Evolutionary conservation across 371 early-diverging fungal genomes (phyloP), one percentile per base, ranked within the genome.

Genomic region (Lichtheimia corymbifera): DNA sequence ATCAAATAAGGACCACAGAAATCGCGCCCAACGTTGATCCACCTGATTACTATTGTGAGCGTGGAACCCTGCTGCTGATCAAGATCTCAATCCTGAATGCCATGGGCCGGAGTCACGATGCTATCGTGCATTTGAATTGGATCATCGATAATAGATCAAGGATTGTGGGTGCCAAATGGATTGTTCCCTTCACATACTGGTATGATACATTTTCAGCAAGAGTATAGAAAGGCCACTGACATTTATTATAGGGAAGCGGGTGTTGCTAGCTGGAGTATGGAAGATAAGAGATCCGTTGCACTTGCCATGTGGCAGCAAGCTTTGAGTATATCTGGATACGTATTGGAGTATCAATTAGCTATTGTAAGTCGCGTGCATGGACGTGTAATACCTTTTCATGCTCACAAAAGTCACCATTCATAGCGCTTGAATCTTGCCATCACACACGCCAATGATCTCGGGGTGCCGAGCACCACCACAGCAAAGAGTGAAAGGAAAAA

Each of bases 111-210:
- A 65, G 53, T 40, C 62, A 62, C 9, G 82, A 81, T 24, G 72
- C 74, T 6, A 76, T 81, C 49, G 65, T 70, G 17, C 78, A 81
- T 59, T 52, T 85, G 41, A 81, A 79, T 50, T 87, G 88, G 88
- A 80, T 87, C 25, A 61, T 85, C 49, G 88, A 85, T 50, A 74
- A 83, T 53, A 67, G 73, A 35, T 68, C 74, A 14, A 77, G 73
- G 51, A 77, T 83, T 47, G 61, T 62, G 18, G 67, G 82, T 20
- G 74, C 84, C 17, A 82, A 76, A 42, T 87, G 85, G 84, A 65
- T 84, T 13, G 72, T 83, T 3, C 88, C 88, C 2, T 87, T 83
- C 62, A 77, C 88, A 20, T 84, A 78, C 62, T 87, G 86, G 80
- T 72, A 80, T 74, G 12, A 65, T 3, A 20, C 18, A n/a, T 50